These are phyloP conservation scores for Mycena floridula DNA, from an alignment of 768 basidiomycete genomes.

Conservation along the genomic window DNA sequence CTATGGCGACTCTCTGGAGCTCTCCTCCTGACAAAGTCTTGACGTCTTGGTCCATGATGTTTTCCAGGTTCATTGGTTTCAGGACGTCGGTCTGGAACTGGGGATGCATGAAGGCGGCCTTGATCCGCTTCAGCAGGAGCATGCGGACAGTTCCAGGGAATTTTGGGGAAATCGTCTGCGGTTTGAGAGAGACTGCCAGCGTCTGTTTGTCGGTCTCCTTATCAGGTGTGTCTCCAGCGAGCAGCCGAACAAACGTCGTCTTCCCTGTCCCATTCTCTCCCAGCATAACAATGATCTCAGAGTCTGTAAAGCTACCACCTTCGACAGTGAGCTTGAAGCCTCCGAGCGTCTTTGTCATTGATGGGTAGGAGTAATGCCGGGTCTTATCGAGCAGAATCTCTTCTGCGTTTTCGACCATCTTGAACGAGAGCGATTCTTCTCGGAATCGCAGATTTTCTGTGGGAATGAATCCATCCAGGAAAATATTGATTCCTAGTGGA, in stretches of 20 bases:
- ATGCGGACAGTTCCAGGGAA: constrained; percentile 96
- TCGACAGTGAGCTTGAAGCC: constrained; percentile 93
- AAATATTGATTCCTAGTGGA: constrained; percentile 90
- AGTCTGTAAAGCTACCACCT: constrained; percentile 90
- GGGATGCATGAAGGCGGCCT: constrained; percentile 96
- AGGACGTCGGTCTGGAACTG: constrained; percentile 98
- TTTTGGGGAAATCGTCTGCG: constrained; percentile 96
- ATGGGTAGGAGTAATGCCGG: constrained; percentile 83
- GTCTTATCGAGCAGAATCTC: constrained; percentile 85
- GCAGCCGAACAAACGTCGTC: constrained; percentile 93
- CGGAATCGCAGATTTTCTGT: constrained; percentile 98
- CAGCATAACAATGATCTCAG: constrained; percentile 98
- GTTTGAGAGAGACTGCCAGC: constrained; percentile 90
- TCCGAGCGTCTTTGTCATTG: constrained; percentile 97
- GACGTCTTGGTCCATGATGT: constrained; percentile 96
- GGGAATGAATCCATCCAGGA: constrained; percentile 97
- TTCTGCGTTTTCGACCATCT: constrained; percentile 95
- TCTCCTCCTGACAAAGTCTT: constrained; percentile 99
- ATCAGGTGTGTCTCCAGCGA: constrained; percentile 93
- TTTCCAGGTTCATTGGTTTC: constrained; percentile 95
- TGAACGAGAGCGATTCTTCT: constrained; percentile 92
- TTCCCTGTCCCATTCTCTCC: constrained; percentile 99
- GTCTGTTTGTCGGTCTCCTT: constrained; percentile 74
- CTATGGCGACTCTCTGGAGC: constrained; percentile 94
- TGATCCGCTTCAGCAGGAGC: constrained; percentile 92